Conservation (phyloP, 192 early-diverging fungal species). For the Allomyces javanicus region DNA sequence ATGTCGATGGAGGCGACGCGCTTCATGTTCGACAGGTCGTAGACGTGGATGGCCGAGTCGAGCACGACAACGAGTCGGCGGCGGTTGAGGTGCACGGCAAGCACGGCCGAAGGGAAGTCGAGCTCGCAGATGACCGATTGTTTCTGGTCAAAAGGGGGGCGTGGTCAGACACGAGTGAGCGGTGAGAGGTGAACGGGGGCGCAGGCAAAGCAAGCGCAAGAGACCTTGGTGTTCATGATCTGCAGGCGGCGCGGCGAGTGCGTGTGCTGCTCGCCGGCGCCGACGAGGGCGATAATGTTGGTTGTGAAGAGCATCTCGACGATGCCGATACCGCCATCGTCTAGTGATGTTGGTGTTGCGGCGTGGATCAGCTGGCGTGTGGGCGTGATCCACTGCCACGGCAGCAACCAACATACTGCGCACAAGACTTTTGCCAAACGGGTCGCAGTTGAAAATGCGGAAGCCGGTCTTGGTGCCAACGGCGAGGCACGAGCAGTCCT, state of each 20-base stretch:
- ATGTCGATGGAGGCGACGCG: conserved; percentile 90
- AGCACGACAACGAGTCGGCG: conserved; percentile 81
- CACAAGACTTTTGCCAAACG: conserved; percentile 82
- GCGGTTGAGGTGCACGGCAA: conserved; percentile 90
- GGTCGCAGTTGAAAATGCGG: conserved; percentile 93
- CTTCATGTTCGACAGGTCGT: conserved; percentile 98
- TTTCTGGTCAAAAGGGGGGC: conserved; percentile 22
- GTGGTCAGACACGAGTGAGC: background rate
- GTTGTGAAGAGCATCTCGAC: conserved; percentile 97
- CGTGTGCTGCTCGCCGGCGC: conserved; percentile 71
- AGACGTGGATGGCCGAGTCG: conserved; percentile 89
- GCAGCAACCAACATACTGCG: conserved; percentile 31
- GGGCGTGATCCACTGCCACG: background rate
- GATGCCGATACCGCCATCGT: conserved; percentile 74
- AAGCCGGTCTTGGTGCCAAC: conserved; percentile 35
- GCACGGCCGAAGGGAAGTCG: conserved; percentile 74
- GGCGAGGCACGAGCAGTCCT: conserved; percentile 42
- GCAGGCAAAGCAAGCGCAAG: background rate
- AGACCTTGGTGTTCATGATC: conserved; percentile 91
- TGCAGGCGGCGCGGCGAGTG: conserved; percentile 76
- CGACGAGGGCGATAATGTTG: conserved; percentile 86
- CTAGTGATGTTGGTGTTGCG: conserved; percentile 14
- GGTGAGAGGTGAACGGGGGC: background rate
- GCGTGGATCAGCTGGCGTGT: conserved; percentile 2
- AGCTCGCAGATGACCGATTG: conserved; percentile 96